These are phyloP conservation scores for Trichoderma breve DNA, from an alignment of 2,329 filamentous ascomycete species.

Conservation along the genomic window DNA sequence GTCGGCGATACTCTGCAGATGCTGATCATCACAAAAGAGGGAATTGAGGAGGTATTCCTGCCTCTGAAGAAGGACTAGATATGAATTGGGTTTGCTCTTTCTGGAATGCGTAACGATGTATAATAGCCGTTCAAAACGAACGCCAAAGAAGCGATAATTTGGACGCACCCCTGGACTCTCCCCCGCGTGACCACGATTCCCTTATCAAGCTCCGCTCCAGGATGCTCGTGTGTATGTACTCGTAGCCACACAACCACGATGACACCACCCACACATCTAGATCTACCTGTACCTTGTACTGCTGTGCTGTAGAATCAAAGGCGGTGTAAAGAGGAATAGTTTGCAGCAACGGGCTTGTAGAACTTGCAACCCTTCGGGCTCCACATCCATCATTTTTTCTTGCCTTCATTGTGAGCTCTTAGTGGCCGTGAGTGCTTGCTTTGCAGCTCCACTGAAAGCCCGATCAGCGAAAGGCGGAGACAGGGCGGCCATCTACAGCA, in stretches of 20 bases:
- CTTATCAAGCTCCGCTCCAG: conserved; percentile 11
- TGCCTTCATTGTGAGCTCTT: background rate
- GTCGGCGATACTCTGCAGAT: conserved; percentile 96
- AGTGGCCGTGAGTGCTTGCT: background rate
- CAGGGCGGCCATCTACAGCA: background rate
- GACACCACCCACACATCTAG: background rate
- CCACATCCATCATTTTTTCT: background rate
- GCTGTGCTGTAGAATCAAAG: background rate
- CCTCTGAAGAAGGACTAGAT: conserved; percentile 85
- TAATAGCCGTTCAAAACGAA: conserved; percentile 26
- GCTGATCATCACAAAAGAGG: conserved; percentile 84
- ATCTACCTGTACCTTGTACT: background rate
- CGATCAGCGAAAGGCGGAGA: background rate
- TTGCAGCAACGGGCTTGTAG: background rate
- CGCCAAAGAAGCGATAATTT: background rate
- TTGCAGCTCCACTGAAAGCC: background rate
- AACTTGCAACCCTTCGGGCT: background rate
- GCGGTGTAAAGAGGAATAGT: conserved; percentile 1
- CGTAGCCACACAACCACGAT: conserved; percentile 2
- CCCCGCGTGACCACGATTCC: conserved; percentile 12
- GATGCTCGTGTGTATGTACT: background rate
- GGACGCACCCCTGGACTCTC: conserved; percentile 3
- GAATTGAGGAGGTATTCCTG: conserved; percentile 80
- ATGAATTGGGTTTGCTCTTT: background rate
- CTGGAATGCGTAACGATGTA: conserved; percentile 31